These are phyloP conservation scores for Fusarium protoensiforme DNA, from an alignment of 2,329 filamentous ascomycete genomes.

Conservation along the genomic window DNA sequence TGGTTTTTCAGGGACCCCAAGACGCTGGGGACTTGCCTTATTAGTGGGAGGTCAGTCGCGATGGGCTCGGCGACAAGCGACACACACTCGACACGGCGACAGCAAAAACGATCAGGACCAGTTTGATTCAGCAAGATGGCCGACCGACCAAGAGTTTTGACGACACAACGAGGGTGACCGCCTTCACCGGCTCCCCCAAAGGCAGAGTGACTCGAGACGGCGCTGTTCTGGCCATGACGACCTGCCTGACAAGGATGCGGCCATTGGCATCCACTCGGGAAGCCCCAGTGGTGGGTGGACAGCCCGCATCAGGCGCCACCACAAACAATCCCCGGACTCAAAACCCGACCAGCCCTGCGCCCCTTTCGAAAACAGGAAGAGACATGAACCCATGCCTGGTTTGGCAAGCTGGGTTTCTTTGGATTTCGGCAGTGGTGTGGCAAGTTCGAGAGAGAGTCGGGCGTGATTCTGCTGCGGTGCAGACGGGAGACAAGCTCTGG, in stretches of 20 bases:
- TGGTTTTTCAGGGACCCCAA: conserved; percentile 37
- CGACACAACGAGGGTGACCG: conserved; percentile 25
- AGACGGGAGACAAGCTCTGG: conserved; percentile 14
- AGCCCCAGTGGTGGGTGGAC: conserved; percentile 44
- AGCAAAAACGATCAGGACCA: conserved; percentile 10
- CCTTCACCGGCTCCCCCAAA: conserved; percentile 33
- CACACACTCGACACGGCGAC: conserved; percentile 4
- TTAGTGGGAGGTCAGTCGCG: conserved; percentile 21
- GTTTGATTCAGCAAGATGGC: background rate
- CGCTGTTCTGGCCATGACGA: conserved; percentile 43
- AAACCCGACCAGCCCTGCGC: conserved; percentile 41
- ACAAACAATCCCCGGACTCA: conserved; percentile 43
- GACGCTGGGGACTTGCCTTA: conserved; percentile 13
- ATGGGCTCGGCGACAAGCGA: conserved; percentile 1
- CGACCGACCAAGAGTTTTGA: conserved; percentile 15
- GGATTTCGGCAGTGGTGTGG: background rate
- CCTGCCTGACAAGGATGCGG: conserved; percentile 43
- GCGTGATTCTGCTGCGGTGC: conserved; percentile 11
- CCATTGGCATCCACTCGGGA: conserved; percentile 44
- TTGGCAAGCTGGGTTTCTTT: conserved; percentile 10
- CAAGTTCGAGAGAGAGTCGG: background rate
- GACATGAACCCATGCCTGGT: conserved; percentile 20
- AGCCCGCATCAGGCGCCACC: conserved; percentile 46
- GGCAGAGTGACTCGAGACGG: conserved; percentile 40
- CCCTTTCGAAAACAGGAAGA: conserved; percentile 29